Conservation (phyloP, 805 yeast genomes). For the Brettanomyces sp. region DNA sequence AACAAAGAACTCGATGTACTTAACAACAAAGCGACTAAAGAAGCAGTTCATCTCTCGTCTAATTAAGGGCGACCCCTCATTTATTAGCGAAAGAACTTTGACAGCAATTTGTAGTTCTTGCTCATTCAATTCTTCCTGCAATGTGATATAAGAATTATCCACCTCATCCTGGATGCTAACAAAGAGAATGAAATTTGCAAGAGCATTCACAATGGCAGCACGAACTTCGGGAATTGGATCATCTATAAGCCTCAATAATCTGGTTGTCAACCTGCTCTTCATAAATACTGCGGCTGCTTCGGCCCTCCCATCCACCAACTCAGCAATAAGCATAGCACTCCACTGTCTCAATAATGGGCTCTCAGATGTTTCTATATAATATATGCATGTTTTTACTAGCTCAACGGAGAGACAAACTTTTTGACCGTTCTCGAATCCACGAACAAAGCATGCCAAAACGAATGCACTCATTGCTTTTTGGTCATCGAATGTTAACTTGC, state of each 20-base stretch:
- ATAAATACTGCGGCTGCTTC: constrained; percentile 68
- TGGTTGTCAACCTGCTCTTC: constrained; percentile 52
- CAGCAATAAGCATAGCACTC: constrained; percentile 75
- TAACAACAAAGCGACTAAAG: constrained; percentile 62
- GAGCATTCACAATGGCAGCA: constrained; percentile 68
- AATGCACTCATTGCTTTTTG: constrained; percentile 96
- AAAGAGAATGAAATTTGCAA: constrained; percentile 48
- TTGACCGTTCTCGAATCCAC: constrained; percentile 74
- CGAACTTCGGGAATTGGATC: constrained; percentile 96
- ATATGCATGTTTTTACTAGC: constrained; percentile 55
- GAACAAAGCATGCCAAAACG: constrained; percentile 74
- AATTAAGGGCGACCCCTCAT: constrained; percentile 86
- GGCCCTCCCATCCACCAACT: constrained; percentile 61
- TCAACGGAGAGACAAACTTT: constrained; percentile 69
- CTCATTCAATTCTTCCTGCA: constrained; percentile 39
- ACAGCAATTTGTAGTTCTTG: constrained; percentile 67
- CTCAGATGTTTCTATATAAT: constrained; percentile 62
- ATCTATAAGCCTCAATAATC: constrained; percentile 47
- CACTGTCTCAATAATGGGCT: constrained; percentile 86
- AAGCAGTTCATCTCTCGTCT: constrained; percentile 76
- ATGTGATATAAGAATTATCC: constrained; percentile 15
- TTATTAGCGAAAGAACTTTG: constrained; percentile 54
- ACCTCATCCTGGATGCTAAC: constrained; percentile 34
- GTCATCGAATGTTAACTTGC: constrained; percentile 43
- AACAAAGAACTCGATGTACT: constrained; percentile 63